A percentile compares a stretch with the other conserved stretches of the same genome.
Evolutionary conservation across 805 yeast genomes (phyloP).

Genomic region (Zygosaccharomyces kombuchaensis): DNA sequence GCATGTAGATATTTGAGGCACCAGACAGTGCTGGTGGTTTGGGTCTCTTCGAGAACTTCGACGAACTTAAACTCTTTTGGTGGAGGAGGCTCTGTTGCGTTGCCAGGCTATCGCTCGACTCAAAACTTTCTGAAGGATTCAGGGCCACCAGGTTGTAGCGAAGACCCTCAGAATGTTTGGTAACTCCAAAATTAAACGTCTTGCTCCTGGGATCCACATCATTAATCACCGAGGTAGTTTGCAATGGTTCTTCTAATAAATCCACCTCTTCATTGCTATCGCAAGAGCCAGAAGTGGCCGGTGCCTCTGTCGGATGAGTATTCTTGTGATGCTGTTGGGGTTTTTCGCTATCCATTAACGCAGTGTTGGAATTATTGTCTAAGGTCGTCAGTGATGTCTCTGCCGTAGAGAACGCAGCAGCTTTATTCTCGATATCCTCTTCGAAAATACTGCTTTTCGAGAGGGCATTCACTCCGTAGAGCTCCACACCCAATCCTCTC

Average conservation of each 20-base stretch:
- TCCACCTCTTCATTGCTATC: slow-evolving; percentile 1
- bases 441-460: slow-evolving; percentile 4
- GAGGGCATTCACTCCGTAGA: slow-evolving; percentile 5
- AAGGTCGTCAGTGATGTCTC: background rate
- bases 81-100: background rate
- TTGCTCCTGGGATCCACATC: background rate
- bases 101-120: background rate
- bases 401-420: slow-evolving; percentile 1
- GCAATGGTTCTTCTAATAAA: slow-evolving; percentile 9
- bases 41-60: slow-evolving; percentile 1
- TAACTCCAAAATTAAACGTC: background rate
- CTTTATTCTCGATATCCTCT: slow-evolving; percentile 5
- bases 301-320: background rate
- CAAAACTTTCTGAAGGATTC: slow-evolving; percentile 1
- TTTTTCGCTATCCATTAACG: background rate
- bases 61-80: slow-evolving; percentile 3
- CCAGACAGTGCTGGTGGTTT: slow-evolving; percentile 3
- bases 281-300: background rate
- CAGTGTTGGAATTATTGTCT: slow-evolving; percentile 10
- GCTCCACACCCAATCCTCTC: slow-evolving; percentile 6
- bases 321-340: slow-evolving; percentile 1
- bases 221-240: slow-evolving; percentile 1
- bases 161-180: background rate
- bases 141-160: slow-evolving; percentile 3
- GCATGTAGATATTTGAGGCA: background rate